Base-by-base conservation (phyloP, 2,329 filamentous ascomycete genomes). In the Beauveria brongniartii region DNA sequence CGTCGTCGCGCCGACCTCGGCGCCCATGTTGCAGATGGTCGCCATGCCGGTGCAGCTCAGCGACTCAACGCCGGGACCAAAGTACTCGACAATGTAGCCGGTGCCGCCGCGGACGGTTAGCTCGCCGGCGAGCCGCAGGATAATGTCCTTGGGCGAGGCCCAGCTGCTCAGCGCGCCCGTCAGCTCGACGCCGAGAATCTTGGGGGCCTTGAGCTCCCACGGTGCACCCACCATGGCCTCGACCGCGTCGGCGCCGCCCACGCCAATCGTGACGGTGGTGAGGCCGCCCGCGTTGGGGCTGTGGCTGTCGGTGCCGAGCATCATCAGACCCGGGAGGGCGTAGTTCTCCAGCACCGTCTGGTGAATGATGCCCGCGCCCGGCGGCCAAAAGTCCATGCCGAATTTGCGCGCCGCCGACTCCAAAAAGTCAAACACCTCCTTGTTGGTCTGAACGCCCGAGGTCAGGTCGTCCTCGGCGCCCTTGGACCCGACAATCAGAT, bases 331-430 rank as follows among this genome's bases (percentile, higher is more conserved):
- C 22, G 94, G 94, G n/a, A 93, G 86, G 40, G 92, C 90, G 72
- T 99, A 99, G 77, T 99, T 97, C 79, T 99, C 94, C 68, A 99
- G 77, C 24, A 99, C 94, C 57, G 91, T 96, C 82, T 99, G 94
- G 77, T 99, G 94, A 66, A 99, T 96, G 66, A 96, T 96, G 65
- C 92, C 92, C 8, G 92, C 92, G 63, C 92, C 92, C 0, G 92
- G 92, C 2, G 91, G 91, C 92, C 92, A 96, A 71, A 96, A 96
- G 73, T 96, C 92, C 72, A 96, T 94, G 50, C 92, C 92, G 70
- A 94, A 96, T 74, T 89, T 92, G 78, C 89, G 91, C 18, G 87
- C 87, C 0, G 94, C 94, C 59, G 90, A 95, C 80, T 97, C 93
- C 61, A 99, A 77, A 74, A 99, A 99, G 75, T 96, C 91, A 72